A percentile compares a stretch with the other conserved stretches of the same genome.
phyloP scores from a whole-genome alignment of 1,284 basidiomycete genomes.

The Ustilago bromivora region DNA sequence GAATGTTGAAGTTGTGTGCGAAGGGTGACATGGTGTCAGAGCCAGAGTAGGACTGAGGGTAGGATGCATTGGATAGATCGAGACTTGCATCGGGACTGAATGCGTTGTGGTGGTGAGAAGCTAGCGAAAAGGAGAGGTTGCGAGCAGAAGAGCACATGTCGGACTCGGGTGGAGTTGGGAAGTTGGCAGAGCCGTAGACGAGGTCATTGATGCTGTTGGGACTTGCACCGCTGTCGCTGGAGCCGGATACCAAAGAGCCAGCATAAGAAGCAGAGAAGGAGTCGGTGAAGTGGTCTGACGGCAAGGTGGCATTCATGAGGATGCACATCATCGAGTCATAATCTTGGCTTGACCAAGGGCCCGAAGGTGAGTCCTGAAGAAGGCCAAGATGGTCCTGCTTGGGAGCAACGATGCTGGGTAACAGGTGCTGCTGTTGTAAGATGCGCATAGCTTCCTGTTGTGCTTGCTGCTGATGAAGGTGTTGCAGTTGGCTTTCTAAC shows the following conservation, averaged over 20 bases:
- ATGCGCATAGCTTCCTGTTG: constrained; percentile 30
- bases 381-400: constrained; percentile 27
- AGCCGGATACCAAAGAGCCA: constrained; percentile 45
- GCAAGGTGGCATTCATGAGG: constrained; percentile 40
- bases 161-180: constrained; percentile 49
- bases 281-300: constrained; percentile 36
- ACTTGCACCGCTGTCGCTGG: constrained; percentile 52
- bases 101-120: constrained; percentile 16
- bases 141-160: constrained; percentile 30
- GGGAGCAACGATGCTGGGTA: constrained; percentile 27
- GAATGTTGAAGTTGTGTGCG: constrained; percentile 25
- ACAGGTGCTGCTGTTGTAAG: constrained; percentile 35
- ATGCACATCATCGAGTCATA: constrained; percentile 53
- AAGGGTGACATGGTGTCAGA: constrained; percentile 40
- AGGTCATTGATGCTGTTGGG: constrained; percentile 58
- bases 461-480: constrained; percentile 36
- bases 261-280: constrained; percentile 46
- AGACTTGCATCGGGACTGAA: constrained; percentile 31
- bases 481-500: constrained; percentile 21
- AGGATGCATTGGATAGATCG: constrained; percentile 25
- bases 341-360: constrained; percentile 50
- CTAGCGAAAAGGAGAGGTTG: constrained; percentile 39
- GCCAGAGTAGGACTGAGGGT: constrained; percentile 27
- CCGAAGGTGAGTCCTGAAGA: constrained; percentile 32
- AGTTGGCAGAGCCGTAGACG: constrained; percentile 48